These are phyloP conservation scores for Lactuca saligna DNA, from an alignment of 129 eudicot species.

Conservation along the genomic window DNA sequence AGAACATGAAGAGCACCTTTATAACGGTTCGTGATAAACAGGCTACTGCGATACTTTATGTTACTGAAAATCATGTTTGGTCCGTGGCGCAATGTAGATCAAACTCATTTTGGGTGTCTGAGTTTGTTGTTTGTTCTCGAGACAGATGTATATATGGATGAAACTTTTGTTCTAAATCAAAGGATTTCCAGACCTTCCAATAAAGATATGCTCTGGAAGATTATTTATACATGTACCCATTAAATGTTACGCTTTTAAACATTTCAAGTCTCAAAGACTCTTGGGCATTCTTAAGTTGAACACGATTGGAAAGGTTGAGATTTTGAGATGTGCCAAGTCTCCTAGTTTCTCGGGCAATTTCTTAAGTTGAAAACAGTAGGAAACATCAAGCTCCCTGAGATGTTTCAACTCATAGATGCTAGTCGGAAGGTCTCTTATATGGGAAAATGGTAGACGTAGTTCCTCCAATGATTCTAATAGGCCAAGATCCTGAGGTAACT, in stretches of 20 bases:
- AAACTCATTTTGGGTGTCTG: too few species aligned
- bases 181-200: not conserved
- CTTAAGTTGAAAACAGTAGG: not conserved
- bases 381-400: conserved; percentile 3
- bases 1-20: too few species aligned
- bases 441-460: not conserved
- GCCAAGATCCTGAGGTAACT: conserved; percentile 7
- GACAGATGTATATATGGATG: too few species aligned
- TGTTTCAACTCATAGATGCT: conserved; percentile 17
- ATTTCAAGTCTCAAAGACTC: too few species aligned
- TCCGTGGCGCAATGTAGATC: too few species aligned
- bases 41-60: too few species aligned
- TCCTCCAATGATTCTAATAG: conserved; percentile 11
- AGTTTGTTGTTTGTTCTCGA: too few species aligned
- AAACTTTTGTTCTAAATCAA: not conserved
- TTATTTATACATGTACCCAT: not conserved
- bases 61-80: too few species aligned
- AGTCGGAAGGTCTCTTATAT: not conserved
- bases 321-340: too few species aligned
- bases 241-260: not conserved
- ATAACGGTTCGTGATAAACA: too few species aligned
- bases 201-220: conserved; percentile 5
- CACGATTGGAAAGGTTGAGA: too few species aligned
- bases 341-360: conserved; percentile 19
- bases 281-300: too few species aligned